Base-by-base conservation (phyloP, 805 yeast species). In the Nematodospora valgi region DNA sequence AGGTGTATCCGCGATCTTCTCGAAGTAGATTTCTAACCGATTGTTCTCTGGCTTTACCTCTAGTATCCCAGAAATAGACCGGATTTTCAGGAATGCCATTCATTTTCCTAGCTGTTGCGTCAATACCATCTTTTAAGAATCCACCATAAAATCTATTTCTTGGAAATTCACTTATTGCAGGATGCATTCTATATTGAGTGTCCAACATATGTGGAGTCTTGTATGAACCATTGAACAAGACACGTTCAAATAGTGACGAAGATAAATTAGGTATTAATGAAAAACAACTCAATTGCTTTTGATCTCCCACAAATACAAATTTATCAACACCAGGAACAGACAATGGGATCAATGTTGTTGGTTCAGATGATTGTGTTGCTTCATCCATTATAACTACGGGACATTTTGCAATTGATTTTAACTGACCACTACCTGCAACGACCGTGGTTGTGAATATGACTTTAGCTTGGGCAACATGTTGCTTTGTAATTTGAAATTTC, bases 321-420 rank as follows among this genome's bases (percentile, higher is more conserved):
- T 75, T 79, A 35, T 74, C 74, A 33, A 81, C 78, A 11, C 83
- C 84, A 3, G 78, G 73, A 67, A 81, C 72, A 5, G 85, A 78
- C 40, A 82, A 59, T 8, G 89, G 88, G 37, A 82, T 82, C 43
- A 82, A 62, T 0, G 86, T 77, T 1, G 78, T 66, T 5, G 87
- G 83, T 45, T 82, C 91, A 0, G 86, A 77, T 0, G 88, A 79
- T 47, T 82, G 88, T 0, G 88, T 82, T 4, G 86, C 74, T 58
- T 82, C 89, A 61, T 82, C 89, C 83, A 82, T 78, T 21, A 82
- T 80, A 5, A 82, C 83, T 2, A 79, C 79, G 1, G 86, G 86
- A 43, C 73, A 54, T 44, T 68, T 72, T 24, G 67, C 62, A 7
- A 80, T 60, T 10, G 72, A 64, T 46, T 78, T 80, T 45, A 82